A percentile compares a stretch with the other conserved stretches of the same genome.
These are phyloP conservation scores for Metschnikowia continentalis DNA, from an alignment of 805 yeast genomes.

Conservation along the genomic window DNA sequence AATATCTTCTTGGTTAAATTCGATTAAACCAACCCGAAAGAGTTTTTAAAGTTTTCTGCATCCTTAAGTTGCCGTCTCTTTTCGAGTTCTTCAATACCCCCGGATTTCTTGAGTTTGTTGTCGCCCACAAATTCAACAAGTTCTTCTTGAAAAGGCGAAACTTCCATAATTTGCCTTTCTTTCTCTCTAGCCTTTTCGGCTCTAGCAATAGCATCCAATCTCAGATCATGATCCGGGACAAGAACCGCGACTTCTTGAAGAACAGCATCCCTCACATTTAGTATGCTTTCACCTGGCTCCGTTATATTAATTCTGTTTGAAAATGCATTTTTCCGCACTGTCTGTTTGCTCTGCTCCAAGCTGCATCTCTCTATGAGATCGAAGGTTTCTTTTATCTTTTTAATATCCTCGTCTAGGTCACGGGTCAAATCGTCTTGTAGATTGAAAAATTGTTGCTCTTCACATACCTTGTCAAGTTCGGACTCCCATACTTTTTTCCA, in stretches of 20 bases:
- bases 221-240: slow-evolving; percentile 75
- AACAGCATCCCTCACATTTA: slow-evolving; percentile 68
- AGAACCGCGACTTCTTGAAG: slow-evolving; percentile 74
- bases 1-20: not conserved
- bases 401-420: slow-evolving; percentile 77
- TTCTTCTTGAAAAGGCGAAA: slow-evolving; percentile 77
- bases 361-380: slow-evolving; percentile 76
- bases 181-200: slow-evolving; percentile 79
- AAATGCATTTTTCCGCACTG: slow-evolving; percentile 38
- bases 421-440: slow-evolving; percentile 81
- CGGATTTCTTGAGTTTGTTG: slow-evolving; percentile 69
- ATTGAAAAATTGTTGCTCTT: slow-evolving; percentile 88
- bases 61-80: slow-evolving; percentile 63
- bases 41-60: slow-evolving; percentile 59
- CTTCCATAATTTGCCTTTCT: slow-evolving; percentile 54
- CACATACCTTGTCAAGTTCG: slow-evolving; percentile 84
- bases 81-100: slow-evolving; percentile 88
- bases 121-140: slow-evolving; percentile 80
- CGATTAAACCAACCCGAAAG: slow-evolving; percentile 31
- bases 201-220: slow-evolving; percentile 83
- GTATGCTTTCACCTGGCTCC: slow-evolving; percentile 60
- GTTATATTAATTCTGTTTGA: slow-evolving; percentile 46
- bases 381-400: slow-evolving; percentile 76
- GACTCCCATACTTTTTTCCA: slow-evolving; percentile 94
- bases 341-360: slow-evolving; percentile 66